A percentile compares a stretch with the other conserved stretches of the same genome.
Conservation (phyloP, 176 grass and related monocot species). For the Elymus sibiricus region DNA sequence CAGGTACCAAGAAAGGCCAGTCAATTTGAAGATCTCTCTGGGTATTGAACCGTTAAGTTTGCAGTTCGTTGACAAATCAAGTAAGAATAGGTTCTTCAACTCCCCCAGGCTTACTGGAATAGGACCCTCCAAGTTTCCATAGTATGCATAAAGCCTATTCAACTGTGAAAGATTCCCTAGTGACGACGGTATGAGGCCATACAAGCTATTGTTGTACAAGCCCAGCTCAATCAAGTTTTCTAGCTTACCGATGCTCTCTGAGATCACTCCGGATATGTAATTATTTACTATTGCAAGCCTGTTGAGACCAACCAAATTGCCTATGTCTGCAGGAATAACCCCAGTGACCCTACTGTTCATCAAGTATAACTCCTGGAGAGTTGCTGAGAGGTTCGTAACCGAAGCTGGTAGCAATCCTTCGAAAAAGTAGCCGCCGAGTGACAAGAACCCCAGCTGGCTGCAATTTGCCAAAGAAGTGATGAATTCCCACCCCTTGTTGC, state of each 20-base stretch:
- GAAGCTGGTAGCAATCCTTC: background rate
- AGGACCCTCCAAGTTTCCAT: background rate
- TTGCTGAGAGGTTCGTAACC: background rate
- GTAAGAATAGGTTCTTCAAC: background rate
- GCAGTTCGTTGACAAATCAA: background rate
- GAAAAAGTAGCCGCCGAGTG: background rate
- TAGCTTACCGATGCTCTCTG: background rate
- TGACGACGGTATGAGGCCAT: background rate
- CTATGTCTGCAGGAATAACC: background rate
- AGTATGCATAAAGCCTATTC: background rate
- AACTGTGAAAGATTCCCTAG: background rate
- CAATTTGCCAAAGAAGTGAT: conserved; percentile 10
- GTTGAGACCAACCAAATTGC: background rate
- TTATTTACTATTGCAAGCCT: background rate
- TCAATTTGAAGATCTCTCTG: background rate
- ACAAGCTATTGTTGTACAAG: background rate
- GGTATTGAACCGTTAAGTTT: background rate
- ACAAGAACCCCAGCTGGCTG: background rate
- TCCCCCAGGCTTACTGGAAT: background rate
- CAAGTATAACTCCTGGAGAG: background rate
- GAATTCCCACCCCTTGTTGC: conserved; percentile 25
- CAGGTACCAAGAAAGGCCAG: background rate
- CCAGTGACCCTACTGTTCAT: background rate
- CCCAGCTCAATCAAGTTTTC: background rate
- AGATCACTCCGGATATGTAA: background rate